Evolutionary conservation across 106 monocot species (phyloP).

Genomic region (Ottelia alismoides): DNA sequence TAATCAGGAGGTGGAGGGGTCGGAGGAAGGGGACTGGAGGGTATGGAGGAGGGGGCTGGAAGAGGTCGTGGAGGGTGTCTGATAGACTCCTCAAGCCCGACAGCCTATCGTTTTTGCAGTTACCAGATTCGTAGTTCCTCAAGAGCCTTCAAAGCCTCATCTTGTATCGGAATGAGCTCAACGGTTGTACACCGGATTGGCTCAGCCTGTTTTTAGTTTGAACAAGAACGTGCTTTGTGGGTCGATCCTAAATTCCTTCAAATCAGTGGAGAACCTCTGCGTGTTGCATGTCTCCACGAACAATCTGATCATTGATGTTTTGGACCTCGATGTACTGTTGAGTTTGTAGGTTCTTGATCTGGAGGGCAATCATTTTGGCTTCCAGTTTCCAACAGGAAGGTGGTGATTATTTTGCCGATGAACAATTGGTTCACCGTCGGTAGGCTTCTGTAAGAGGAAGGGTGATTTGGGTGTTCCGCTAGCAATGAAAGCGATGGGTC

Average conservation of each 20-base stretch:
- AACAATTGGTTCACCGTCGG: conserved; percentile 72
- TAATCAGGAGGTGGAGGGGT: too few species aligned
- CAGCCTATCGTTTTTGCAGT: conserved; percentile 47
- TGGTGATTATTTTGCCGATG: conserved; percentile 47
- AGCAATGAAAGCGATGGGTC: too few species aligned
- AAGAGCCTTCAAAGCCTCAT: conserved; percentile 64
- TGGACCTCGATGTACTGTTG: conserved; percentile 44
- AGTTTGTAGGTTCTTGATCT: conserved; percentile 85
- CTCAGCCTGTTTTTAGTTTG: conserved; percentile 32
- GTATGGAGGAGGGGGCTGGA: too few species aligned
- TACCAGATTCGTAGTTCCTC: conserved; percentile 34
- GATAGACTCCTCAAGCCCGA: conserved; percentile 46
- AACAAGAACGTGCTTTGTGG: conserved; percentile 65
- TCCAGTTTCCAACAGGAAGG: conserved; percentile 72
- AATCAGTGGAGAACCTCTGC: conserved; percentile 40
- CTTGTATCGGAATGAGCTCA: conserved; percentile 66
- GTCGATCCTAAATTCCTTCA: conserved; percentile 43
- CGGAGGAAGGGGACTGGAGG: too few species aligned
- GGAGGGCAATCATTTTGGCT: conserved; percentile 65
- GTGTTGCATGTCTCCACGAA: conserved; percentile 60
- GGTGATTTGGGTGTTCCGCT: too few species aligned
- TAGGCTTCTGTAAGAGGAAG: conserved; percentile 43
- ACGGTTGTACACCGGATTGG: conserved; percentile 37
- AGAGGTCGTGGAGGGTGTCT: conserved; percentile 56
- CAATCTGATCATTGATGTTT: conserved; percentile 41